A percentile compares a stretch with the other conserved stretches of the same genome.
Conservation (phyloP, 179 eudicot genomes). For the Pouteria campechiana region DNA sequence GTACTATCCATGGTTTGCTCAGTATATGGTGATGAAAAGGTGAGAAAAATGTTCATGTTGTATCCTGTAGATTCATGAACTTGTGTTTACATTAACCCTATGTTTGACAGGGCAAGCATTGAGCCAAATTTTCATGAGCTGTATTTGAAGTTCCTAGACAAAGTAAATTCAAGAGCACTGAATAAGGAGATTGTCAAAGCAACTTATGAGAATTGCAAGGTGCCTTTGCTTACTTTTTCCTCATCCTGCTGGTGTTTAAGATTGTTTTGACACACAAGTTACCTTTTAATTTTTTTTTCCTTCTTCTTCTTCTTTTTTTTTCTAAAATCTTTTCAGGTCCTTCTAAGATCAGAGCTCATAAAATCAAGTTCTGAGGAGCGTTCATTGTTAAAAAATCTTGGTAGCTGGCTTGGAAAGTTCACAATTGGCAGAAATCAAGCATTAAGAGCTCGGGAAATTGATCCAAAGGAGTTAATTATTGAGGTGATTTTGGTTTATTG, state of each 20-base stretch:
- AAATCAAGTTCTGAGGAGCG: conserved; percentile 98
- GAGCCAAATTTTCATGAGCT: conserved; percentile 91
- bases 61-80: neutral
- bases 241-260: neutral
- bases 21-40: conserved; percentile 99
- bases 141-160: conserved; percentile 87
- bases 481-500: conserved; percentile 33
- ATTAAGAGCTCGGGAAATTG: conserved; percentile 74
- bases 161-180: conserved; percentile 58
- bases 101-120: conserved; percentile 74
- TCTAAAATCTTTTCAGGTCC: conserved; percentile 58
- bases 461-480: conserved; percentile 76
- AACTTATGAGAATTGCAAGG: conserved; percentile 96
- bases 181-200: conserved; percentile 63
- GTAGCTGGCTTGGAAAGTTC: conserved; percentile 98
- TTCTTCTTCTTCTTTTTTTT: neutral
- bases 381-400: conserved; percentile 83
- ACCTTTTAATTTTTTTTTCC: neutral
- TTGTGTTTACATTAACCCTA: neutral
- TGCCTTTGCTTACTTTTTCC: conserved; percentile 7
- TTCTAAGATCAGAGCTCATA: conserved; percentile 86
- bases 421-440: conserved; percentile 88
- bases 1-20: conserved; percentile 92
- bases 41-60: conserved; percentile 7
- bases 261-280: neutral